These are phyloP conservation scores for Gracilaria vermiculophylla DNA, from an alignment of 23 red algal genomes.

Conservation along the genomic window DNA sequence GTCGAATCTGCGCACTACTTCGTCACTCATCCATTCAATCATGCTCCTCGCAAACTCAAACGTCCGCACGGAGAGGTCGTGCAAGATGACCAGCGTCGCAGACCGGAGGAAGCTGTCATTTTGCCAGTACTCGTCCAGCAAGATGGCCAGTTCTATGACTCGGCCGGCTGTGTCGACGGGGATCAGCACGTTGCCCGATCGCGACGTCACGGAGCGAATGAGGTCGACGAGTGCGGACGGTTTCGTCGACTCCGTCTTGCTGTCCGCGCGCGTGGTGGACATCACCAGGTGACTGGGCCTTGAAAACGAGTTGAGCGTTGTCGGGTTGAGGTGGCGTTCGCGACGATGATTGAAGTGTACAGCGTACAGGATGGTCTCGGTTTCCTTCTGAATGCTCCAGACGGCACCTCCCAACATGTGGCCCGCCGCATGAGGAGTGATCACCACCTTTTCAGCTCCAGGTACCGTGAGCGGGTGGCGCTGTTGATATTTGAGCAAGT, in stretches of 20 bases:
- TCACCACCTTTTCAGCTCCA: constrained; percentile 65
- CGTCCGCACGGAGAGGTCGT: constrained; percentile 82
- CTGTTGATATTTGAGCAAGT: constrained; percentile 97
- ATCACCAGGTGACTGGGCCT: constrained; percentile 86
- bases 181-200: constrained; percentile 87
- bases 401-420: constrained; percentile 91
- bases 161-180: constrained; percentile 94
- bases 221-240: background rate
- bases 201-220: constrained; percentile 11
- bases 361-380: constrained; percentile 91
- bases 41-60: constrained; percentile 96
- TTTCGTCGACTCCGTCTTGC: constrained; percentile 32
- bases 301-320: constrained; percentile 68
- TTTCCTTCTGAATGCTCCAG: constrained; percentile 92
- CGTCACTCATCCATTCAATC: constrained; percentile 99
- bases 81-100: constrained; percentile 67
- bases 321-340: constrained; percentile 89
- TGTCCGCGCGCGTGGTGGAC: constrained; percentile 52
- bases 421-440: constrained; percentile 88
- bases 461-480: constrained; percentile 35
- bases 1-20: constrained; percentile 84
- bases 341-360: constrained; percentile 90
- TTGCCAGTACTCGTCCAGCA: constrained; percentile 77
- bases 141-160: constrained; percentile 88
- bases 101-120: constrained; percentile 33